Evolutionary conservation across 805 yeast species (phyloP), one percentile per base, ranked within the genome.

Genomic region (Kodamaea restingae): DNA sequence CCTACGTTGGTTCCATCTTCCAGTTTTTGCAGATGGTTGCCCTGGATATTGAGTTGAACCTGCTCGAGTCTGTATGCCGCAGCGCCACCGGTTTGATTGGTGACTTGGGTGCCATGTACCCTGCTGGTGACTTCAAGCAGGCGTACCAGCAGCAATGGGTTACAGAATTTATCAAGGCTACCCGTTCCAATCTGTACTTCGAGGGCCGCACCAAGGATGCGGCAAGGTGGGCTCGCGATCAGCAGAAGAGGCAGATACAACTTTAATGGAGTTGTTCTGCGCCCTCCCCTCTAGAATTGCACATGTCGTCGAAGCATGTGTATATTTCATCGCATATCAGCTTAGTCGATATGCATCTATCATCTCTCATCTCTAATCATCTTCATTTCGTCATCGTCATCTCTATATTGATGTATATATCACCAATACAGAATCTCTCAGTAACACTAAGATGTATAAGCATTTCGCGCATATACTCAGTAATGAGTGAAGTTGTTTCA

Each of bases 151-250:
- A 81, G 66, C 80, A 73, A 2, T 88, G 96, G 96, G 79, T 93
- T 18, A 66, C 84, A 5, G 82, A 78, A 18, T 76, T 86, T 56
- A 82, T 93, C 56, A 81, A 79, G 58, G 77, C 71, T 55, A 81
- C 90, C 15, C 78, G 93, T 61, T 55, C 76, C 39, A 81, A 81
- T 56, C 71, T 75, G 45, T 51, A 70, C 22, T 85, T 80, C 56
- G 69, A 78, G 25, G 78, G 76, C 51, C 65, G 73, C 40, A 88
- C 97, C 9, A 80, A 78, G 58, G 93, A 84, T 54, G 86, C 96
- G n/a, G 97, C 97, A 7, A 78, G 90, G 65, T 93, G 98, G 98
- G 97, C 98, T 11, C 78, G 93, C 50, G 96, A 85, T 54, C 95
- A 82, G 64, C 86, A 78, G 58, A 77, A 76, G 61, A 65, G 67